phyloP scores from a whole-genome alignment of 2,329 filamentous ascomycete genomes.

The Xylariaceae sp. region DNA sequence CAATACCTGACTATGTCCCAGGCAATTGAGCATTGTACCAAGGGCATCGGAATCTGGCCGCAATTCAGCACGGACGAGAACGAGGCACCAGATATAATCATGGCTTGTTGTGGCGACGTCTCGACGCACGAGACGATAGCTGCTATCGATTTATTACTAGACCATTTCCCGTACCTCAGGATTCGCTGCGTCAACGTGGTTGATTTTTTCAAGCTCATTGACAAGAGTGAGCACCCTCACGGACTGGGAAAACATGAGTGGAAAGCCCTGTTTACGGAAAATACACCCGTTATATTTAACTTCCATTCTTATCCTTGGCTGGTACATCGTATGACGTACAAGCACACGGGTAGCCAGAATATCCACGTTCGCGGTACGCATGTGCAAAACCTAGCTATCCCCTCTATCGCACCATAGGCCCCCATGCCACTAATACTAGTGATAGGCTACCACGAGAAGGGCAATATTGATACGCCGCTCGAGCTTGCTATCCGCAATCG shows the following conservation, averaged over 20 bases:
- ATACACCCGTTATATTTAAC: constrained; percentile 73
- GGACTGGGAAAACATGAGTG: constrained; percentile 63
- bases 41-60: constrained; percentile 73
- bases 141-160: constrained; percentile 66
- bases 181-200: constrained; percentile 76
- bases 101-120: constrained; percentile 71
- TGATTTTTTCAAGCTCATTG: constrained; percentile 75
- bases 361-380: constrained; percentile 59
- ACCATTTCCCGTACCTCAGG: constrained; percentile 65
- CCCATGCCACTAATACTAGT: neutral
- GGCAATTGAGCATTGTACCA: constrained; percentile 69
- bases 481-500: constrained; percentile 73
- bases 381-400: neutral
- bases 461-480: constrained; percentile 76
- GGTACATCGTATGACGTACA: constrained; percentile 70
- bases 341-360: constrained; percentile 61
- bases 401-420: neutral
- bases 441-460: constrained; percentile 69
- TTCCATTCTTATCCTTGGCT: constrained; percentile 82
- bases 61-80: constrained; percentile 67
- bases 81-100: constrained; percentile 65
- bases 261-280: constrained; percentile 62
- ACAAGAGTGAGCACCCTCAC: constrained; percentile 64
- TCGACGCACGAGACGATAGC: constrained; percentile 69
- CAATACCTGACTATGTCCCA: constrained; percentile 70